Evolutionary conservation across 2,329 filamentous ascomycete species (phyloP), one percentile per base, ranked within the genome.

Genomic region (Talaromyces piceae): DNA sequence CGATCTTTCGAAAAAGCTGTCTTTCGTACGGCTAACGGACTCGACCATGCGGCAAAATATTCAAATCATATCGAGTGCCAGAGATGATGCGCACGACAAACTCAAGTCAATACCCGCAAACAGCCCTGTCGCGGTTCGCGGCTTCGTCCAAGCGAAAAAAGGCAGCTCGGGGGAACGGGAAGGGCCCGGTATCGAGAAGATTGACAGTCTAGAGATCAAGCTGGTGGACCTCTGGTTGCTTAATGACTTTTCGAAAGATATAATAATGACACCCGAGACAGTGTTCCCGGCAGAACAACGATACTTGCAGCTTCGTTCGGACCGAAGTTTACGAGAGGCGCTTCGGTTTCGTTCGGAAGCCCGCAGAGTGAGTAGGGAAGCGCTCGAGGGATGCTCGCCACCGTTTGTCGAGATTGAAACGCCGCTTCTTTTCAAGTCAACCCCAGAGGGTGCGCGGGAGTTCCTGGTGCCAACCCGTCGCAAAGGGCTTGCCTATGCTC

Each of bases 341-440:
- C 76, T 98, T 2, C 66, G 74, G 1, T 84, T 91, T 56, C 81
- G 94, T n/a, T 77, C 81, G 22, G 73, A 76, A 57, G 76, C 85
- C 3, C 75, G 73, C 4, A 75, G 75, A 52, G 69, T 76, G 27
- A 81, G 75, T 56, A 75, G 77, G 43, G 63, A 75, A 7, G 75
- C 78, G 50, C 72, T 90, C 27, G 73, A 77, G 13, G 66, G 74
- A 4, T 74, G 77, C 23, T 77, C 75, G 1, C 68, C 67, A 2
- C 57, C 63, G 1, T 91, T 91, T 61, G 74, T 79, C 11, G 87
- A 97, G 58, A 80, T 97, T 27, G 93, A 98, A 66, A 98, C 93
- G 0, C 93, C 93, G 0, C 73, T 96, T 3, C 77, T 98, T 0
- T 98, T 98, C 79, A 98, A 97, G 68, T 96, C 93, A 0, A 98